A percentile compares a stretch with the other conserved stretches of the same genome.
Conservation (phyloP, 768 basidiomycete species). For the Serendipita indica region DNA sequence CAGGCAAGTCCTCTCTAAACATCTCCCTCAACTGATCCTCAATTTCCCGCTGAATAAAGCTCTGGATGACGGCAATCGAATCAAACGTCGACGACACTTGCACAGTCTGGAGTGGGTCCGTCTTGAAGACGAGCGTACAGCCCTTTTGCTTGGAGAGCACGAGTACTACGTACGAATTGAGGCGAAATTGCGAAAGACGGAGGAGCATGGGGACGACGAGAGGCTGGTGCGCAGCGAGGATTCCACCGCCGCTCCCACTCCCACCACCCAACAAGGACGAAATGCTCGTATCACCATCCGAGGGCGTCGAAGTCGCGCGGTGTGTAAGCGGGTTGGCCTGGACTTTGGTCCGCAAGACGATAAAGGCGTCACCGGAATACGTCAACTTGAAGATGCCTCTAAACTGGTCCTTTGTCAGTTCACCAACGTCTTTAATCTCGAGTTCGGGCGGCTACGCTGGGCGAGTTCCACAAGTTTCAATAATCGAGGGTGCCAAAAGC, state of each 20-base stretch:
- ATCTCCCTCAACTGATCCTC: slow-evolving; percentile 94
- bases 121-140: slow-evolving; percentile 98
- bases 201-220: slow-evolving; percentile 97
- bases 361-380: slow-evolving; percentile 85
- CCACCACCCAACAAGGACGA: slow-evolving; percentile 57
- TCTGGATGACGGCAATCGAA: slow-evolving; percentile 93
- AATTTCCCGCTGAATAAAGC: slow-evolving; percentile 94
- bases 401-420: slow-evolving; percentile 89
- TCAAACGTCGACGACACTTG: slow-evolving; percentile 98
- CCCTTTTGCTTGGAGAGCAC: slow-evolving; percentile 97
- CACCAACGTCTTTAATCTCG: slow-evolving; percentile 94
- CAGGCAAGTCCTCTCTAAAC: slow-evolving; percentile 93
- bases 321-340: slow-evolving; percentile 40
- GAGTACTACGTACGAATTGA: slow-evolving; percentile 91
- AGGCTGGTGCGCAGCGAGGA: slow-evolving; percentile 88
- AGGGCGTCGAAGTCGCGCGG: neutral
- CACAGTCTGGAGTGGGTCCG: slow-evolving; percentile 93
- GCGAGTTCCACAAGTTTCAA: neutral
- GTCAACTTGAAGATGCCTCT: slow-evolving; percentile 92
- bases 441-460: slow-evolving; percentile 81
- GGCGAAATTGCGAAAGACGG: slow-evolving; percentile 85
- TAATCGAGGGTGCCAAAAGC: neutral
- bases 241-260: slow-evolving; percentile 45
- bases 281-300: slow-evolving; percentile 33
- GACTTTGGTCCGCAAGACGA: slow-evolving; percentile 77